A percentile compares a stretch with the other conserved stretches of the same genome.
Evolutionary conservation across 169 alveolate species (phyloP).

Genomic region (Perkinsus olseni): DNA sequence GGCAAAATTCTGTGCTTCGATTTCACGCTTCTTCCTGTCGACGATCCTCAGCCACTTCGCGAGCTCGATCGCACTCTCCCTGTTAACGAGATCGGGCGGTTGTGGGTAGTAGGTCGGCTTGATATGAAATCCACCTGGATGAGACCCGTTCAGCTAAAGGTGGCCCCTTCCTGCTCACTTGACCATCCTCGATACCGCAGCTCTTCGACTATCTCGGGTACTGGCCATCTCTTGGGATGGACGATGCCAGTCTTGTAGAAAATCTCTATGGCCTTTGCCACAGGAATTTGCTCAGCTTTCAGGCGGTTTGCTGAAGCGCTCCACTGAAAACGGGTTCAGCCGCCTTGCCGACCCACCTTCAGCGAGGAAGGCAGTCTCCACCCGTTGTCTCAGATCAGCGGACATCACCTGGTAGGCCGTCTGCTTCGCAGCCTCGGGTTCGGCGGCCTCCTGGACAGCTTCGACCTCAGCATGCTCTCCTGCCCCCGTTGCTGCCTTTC

Average conservation of each 20-base stretch:
- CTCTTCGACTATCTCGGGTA: background rate
- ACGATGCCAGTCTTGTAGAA: background rate
- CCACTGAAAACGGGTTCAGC: background rate
- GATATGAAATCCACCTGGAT: background rate
- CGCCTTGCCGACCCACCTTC: background rate
- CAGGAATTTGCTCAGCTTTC: background rate
- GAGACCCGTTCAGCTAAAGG: background rate
- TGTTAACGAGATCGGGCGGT: background rate
- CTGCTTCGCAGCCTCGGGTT: background rate
- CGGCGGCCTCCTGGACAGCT: background rate
- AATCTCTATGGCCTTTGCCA: background rate
- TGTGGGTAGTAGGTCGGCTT: background rate
- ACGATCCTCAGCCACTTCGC: background rate
- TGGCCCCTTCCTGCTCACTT: background rate
- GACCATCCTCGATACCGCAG: background rate
- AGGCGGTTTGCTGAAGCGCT: background rate
- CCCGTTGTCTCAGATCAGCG: background rate
- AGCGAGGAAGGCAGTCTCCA: background rate
- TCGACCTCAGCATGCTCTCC: background rate
- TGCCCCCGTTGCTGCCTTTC: background rate
- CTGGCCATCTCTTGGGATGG: background rate
- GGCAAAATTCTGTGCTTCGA: background rate
- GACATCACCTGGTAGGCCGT: background rate
- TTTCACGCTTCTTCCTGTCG: background rate
- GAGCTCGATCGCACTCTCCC: background rate